These are phyloP conservation scores for Podila minutissima DNA, from an alignment of 192 early-diverging fungal species.

Conservation along the genomic window DNA sequence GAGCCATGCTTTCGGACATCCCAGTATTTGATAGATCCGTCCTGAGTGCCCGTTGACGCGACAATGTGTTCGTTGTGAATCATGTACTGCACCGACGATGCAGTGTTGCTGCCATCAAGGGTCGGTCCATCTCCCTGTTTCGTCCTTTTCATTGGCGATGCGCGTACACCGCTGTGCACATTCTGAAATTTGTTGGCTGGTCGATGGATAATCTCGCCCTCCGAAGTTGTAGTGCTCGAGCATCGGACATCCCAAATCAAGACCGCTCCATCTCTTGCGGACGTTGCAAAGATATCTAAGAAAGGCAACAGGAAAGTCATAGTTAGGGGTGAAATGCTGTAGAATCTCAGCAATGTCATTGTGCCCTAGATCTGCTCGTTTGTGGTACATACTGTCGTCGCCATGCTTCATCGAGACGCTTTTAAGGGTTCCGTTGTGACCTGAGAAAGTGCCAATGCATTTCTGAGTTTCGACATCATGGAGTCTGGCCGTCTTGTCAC, in stretches of 20 bases:
- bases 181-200: constrained; percentile 37
- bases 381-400: constrained; percentile 64
- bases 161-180: constrained; percentile 18
- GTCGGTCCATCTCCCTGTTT: constrained; percentile 37
- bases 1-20: constrained; percentile 70
- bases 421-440: constrained; percentile 77
- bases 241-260: constrained; percentile 83
- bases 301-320: neutral
- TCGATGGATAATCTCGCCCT: constrained; percentile 38
- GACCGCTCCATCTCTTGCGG: constrained; percentile 76
- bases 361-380: neutral
- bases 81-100: constrained; percentile 66
- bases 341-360: neutral
- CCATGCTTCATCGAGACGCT: constrained; percentile 67
- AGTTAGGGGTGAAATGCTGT: neutral
- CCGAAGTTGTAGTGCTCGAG: constrained; percentile 46
- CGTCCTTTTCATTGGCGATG: constrained; percentile 26
- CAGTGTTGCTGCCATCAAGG: constrained; percentile 22
- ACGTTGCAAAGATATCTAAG: constrained; percentile 74
- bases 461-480: constrained; percentile 78
- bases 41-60: constrained; percentile 68
- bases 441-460: constrained; percentile 65
- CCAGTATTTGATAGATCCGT: constrained; percentile 84
- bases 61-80: constrained; percentile 56
- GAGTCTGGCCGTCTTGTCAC: constrained; percentile 76